phyloP scores from a whole-genome alignment of 768 basidiomycete species.

The Fibroporia radiculosa region DNA sequence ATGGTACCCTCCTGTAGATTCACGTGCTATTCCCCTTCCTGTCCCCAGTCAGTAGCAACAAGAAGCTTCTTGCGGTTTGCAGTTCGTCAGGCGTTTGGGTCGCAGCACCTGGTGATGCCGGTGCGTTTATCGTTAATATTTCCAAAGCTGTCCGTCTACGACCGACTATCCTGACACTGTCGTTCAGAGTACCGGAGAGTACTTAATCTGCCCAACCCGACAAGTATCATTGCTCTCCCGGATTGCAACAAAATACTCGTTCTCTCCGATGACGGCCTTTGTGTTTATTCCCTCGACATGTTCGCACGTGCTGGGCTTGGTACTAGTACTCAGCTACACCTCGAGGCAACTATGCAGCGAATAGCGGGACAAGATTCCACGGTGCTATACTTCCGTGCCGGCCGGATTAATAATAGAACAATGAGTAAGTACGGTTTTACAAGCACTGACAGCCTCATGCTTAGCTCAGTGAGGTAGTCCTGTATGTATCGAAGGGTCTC shows the following conservation, averaged over 20 bases:
- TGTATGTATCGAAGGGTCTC: slow-evolving; percentile 58
- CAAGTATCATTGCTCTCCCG: slow-evolving; percentile 49
- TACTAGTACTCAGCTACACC: slow-evolving; percentile 33
- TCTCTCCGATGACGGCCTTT: slow-evolving; percentile 47
- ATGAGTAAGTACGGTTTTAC: slow-evolving; percentile 37
- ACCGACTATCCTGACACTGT: not conserved
- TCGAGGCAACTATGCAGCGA: slow-evolving; percentile 55
- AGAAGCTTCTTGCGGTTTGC: slow-evolving; percentile 55
- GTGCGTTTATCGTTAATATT: slow-evolving; percentile 30
- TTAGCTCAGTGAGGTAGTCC: slow-evolving; percentile 35
- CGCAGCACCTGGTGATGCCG: slow-evolving; percentile 43
- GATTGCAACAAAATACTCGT: slow-evolving; percentile 63
- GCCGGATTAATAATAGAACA: slow-evolving; percentile 42
- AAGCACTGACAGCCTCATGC: not conserved
- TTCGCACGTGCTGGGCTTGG: slow-evolving; percentile 52
- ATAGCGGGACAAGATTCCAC: slow-evolving; percentile 45
- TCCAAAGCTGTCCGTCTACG: not conserved
- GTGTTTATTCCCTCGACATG: slow-evolving; percentile 67
- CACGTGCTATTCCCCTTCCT: not conserved
- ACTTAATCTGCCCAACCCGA: slow-evolving; percentile 41
- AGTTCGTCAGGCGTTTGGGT: slow-evolving; percentile 68
- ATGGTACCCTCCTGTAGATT: slow-evolving; percentile 4
- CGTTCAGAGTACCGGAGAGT: slow-evolving; percentile 52
- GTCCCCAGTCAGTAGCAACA: slow-evolving; percentile 41
- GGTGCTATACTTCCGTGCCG: slow-evolving; percentile 56